These are phyloP conservation scores for Gilbertella persicaria DNA, from an alignment of 371 early-diverging fungal genomes.

Conservation along the genomic window DNA sequence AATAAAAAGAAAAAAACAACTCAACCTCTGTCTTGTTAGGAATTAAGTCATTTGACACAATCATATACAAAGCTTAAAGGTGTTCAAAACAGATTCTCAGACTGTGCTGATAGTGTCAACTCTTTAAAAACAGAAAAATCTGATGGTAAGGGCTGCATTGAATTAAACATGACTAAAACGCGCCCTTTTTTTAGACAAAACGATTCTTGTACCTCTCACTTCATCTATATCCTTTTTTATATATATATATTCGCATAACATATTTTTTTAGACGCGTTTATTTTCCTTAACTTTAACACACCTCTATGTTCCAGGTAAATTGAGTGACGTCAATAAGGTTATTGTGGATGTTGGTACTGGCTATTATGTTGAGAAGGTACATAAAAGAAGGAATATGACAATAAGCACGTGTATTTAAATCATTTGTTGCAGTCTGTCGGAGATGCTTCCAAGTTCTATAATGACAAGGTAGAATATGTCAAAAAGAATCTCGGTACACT, in stretches of 20 bases:
- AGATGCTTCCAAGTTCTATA: constrained; percentile 79
- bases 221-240: constrained; percentile 56
- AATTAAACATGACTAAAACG: constrained; percentile 35
- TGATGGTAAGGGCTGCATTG: constrained; percentile 40
- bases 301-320: constrained; percentile 91
- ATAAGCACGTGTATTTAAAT: background rate
- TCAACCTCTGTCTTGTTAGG: constrained; percentile 44
- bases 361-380: constrained; percentile 92
- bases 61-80: constrained; percentile 86
- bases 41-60: constrained; percentile 79
- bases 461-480: constrained; percentile 73
- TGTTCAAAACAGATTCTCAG: constrained; percentile 85
- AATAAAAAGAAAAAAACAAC: background rate
- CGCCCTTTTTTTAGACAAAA: constrained; percentile 52
- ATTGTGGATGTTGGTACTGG: constrained; percentile 97
- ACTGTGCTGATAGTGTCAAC: constrained; percentile 72
- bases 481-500: constrained; percentile 73
- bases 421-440: constrained; percentile 52
- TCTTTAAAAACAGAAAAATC: constrained; percentile 40
- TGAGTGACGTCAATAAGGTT: constrained; percentile 79
- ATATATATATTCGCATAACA: background rate
- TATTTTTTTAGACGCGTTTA: background rate
- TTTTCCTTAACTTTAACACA: constrained; percentile 38
- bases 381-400: background rate
- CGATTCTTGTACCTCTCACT: constrained; percentile 78